phyloP scores from a whole-genome alignment of 345 rosid species.

The Bruguiera sexangula region DNA sequence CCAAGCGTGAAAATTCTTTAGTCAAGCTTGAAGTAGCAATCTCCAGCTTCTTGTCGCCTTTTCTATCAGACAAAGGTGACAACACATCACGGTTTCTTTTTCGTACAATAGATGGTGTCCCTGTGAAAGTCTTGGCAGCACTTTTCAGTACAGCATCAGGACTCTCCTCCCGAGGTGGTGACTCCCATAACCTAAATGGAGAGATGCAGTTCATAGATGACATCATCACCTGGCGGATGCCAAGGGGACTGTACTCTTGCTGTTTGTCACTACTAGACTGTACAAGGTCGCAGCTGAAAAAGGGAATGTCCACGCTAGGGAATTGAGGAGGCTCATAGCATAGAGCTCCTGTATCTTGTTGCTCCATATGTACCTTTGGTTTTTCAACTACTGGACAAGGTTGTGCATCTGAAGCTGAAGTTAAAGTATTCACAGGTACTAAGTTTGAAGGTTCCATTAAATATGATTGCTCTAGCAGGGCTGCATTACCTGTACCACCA shows the following conservation, averaged over 20 bases:
- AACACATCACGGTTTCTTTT: slow-evolving; percentile 80
- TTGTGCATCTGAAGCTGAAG: slow-evolving; percentile 40
- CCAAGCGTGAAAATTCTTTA: slow-evolving; percentile 76
- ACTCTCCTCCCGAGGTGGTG: slow-evolving; percentile 64
- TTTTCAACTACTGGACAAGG: slow-evolving; percentile 42
- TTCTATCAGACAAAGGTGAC: slow-evolving; percentile 81
- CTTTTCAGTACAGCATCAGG: slow-evolving; percentile 74
- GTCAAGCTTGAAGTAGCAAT: slow-evolving; percentile 62
- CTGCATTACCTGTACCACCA: slow-evolving; percentile 26
- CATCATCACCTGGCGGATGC: slow-evolving; percentile 91
- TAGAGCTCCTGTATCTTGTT: slow-evolving; percentile 60
- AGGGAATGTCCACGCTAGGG: slow-evolving; percentile 88
- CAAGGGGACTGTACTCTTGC: slow-evolving; percentile 96
- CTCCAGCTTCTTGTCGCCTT: slow-evolving; percentile 73
- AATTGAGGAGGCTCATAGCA: slow-evolving; percentile 98
- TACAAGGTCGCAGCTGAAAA: slow-evolving; percentile 92
- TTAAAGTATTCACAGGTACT: slow-evolving; percentile 56
- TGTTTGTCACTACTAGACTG: slow-evolving; percentile 61
- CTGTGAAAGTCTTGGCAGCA: slow-evolving; percentile 66
- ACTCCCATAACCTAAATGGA: slow-evolving; percentile 90
- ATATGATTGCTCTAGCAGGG: slow-evolving; percentile 47
- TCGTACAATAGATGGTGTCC: slow-evolving; percentile 84
- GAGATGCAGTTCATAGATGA: slow-evolving; percentile 77
- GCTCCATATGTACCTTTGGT: slow-evolving; percentile 31
- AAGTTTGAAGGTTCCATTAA: slow-evolving; percentile 54